Percentiles rank a stretch among this genome's conserved stretches.
Conservation (phyloP, 2,329 filamentous ascomycete genomes). For the Fusarium sp. region DNA sequence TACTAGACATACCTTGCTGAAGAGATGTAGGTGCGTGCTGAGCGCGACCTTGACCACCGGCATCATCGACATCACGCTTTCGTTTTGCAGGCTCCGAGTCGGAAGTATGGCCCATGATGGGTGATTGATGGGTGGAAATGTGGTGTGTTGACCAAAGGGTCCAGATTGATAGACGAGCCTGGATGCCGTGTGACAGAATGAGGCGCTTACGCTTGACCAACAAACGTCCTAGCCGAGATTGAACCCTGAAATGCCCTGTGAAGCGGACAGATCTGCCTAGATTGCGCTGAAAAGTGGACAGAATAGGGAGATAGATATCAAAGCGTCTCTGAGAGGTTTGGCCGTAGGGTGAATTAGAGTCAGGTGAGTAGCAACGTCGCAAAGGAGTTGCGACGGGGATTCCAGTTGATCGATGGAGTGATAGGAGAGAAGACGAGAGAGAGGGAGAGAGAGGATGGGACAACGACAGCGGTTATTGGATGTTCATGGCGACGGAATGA, state of each 20-base stretch:
- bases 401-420: slow-evolving; percentile 1
- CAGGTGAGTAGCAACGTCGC: slow-evolving; percentile 32
- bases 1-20: slow-evolving; percentile 55
- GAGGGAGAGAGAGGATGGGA: background rate
- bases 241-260: slow-evolving; percentile 9
- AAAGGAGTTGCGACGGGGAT: slow-evolving; percentile 22
- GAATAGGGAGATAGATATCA: slow-evolving; percentile 5
- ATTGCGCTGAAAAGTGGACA: background rate
- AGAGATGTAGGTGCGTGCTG: slow-evolving; percentile 52
- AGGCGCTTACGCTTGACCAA: slow-evolving; percentile 8
- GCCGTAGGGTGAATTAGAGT: slow-evolving; percentile 11
- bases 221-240: slow-evolving; percentile 7
- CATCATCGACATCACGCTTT: slow-evolving; percentile 59
- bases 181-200: background rate
- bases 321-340: slow-evolving; percentile 23
- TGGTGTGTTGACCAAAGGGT: slow-evolving; percentile 3
- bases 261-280: background rate
- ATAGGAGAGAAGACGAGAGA: background rate
- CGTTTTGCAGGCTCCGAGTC: slow-evolving; percentile 57
- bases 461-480: slow-evolving; percentile 33
- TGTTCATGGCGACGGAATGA: slow-evolving; percentile 31
- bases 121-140: slow-evolving; percentile 2
- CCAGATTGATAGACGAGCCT: background rate
- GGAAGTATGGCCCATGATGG: slow-evolving; percentile 54
- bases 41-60: slow-evolving; percentile 50